Evolutionary conservation across 352 stramenopile genomes (phyloP).

Genomic region (Globisporangium sylvaticum): DNA sequence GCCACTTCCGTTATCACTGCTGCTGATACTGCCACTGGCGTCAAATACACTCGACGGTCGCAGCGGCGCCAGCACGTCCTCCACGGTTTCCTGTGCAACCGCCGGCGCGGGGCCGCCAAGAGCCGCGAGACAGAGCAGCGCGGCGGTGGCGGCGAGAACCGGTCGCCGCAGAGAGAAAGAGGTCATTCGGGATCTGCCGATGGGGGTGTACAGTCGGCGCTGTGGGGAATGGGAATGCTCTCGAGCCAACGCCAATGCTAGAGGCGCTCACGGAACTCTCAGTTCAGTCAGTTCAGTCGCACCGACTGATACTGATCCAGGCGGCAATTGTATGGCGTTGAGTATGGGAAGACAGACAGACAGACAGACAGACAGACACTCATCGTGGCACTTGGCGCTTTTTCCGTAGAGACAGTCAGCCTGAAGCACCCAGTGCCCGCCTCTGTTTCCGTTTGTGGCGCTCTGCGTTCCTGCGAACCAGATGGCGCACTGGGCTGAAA

Average conservation of each 20-base stretch:
- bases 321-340: not conserved
- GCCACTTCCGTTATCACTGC: not conserved
- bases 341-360: not conserved
- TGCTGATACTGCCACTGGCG: not conserved
- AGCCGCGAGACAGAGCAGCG: slow-evolving; percentile 2
- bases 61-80: slow-evolving; percentile 3
- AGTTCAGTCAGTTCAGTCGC: not conserved
- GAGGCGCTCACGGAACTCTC: not conserved
- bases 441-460: slow-evolving; percentile 1
- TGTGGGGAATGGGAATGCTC: slow-evolving; percentile 2
- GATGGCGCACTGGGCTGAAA: slow-evolving; percentile 3
- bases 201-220: not conserved
- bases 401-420: slow-evolving; percentile 2
- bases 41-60: not conserved
- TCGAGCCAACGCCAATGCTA: not conserved
- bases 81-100: slow-evolving; percentile 2
- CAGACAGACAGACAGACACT: not conserved
- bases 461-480: not conserved
- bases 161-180: not conserved
- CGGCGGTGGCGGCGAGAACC: not conserved
- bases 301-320: not conserved
- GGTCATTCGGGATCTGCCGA: slow-evolving; percentile 3
- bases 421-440: not conserved
- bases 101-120: not conserved
- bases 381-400: not conserved